Base-by-base conservation (phyloP, 441 rosid species). In the California macrophylla region DNA sequence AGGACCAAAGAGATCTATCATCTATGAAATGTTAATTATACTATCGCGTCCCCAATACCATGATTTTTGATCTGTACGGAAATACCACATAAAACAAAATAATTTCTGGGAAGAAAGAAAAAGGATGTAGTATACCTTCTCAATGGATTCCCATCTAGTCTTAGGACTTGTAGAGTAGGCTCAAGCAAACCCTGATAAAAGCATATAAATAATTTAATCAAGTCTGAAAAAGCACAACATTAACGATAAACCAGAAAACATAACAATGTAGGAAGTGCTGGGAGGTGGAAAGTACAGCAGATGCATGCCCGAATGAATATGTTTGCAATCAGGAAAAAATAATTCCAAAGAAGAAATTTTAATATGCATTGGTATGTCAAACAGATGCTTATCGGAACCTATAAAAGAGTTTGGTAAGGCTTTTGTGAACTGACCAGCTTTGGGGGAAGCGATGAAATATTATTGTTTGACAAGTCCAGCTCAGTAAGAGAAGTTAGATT, bases 131-230 rank as follows among this genome's bases (percentile, higher is more conserved):
- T 66, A n/a, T 81, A 91, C 96, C 96, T 93, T 87, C 94, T 85
- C 71, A 93, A 70, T 45, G 96, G 97, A 81, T 93, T 93, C 68
- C 97, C 97, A 36, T 89, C 90, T 3, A 93, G 93, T 74, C 94
- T 85, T 69, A 91, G 72, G 67, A 78, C 93, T 72, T 91, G 96
- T 64, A 91, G 82, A 74, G 78, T 87, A 58, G 91, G 85, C 61
- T 93, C 96, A 30, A 93, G 91, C 66, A 89, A 80, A 71, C 95
- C 96, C 98, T 93, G 84, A 67, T 15, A 13, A 78, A 67, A 72
- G 58, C 47, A 61, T 64, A 70, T 4, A 3, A 6, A 40, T 20
- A 21, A 20, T 18, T 40, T 58, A 34, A 68, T 67, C 34, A 63
- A 67, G 58, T 69, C 72, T 10, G 4, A 66, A 69, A 16, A 66